These are phyloP conservation scores for Lipomyces orientalis DNA, from an alignment of 805 yeast genomes.

Conservation along the genomic window DNA sequence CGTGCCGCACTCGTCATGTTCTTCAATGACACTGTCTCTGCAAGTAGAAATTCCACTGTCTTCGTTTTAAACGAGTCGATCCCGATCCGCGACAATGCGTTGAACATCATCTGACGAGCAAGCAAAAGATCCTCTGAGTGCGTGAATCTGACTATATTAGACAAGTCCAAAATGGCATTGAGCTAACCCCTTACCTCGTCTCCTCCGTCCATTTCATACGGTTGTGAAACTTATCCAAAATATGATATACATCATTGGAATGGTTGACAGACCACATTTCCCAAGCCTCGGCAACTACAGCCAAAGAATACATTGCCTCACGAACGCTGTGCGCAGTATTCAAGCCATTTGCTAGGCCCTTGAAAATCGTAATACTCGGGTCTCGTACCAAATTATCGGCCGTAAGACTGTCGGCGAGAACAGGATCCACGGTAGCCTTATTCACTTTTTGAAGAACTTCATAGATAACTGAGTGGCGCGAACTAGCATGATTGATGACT, in stretches of 20 bases:
- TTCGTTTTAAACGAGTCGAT: not conserved
- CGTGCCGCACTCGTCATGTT: slow-evolving; percentile 25
- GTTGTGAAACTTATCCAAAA: not conserved
- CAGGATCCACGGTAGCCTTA: not conserved
- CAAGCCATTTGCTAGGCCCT: not conserved
- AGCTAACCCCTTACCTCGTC: slow-evolving; percentile 6
- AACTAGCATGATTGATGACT: slow-evolving; percentile 44
- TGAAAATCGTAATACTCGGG: slow-evolving; percentile 10
- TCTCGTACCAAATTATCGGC: slow-evolving; percentile 10
- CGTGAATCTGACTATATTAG: slow-evolving; percentile 12
- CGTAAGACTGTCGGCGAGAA: not conserved
- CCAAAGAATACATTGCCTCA: slow-evolving; percentile 10
- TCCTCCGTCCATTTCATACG: slow-evolving; percentile 10
- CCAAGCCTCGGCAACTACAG: slow-evolving; percentile 20
- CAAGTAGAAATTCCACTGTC: not conserved
- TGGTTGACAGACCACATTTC: slow-evolving; percentile 8
- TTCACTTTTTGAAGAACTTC: slow-evolving; percentile 11
- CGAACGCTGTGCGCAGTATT: slow-evolving; percentile 8
- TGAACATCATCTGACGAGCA: slow-evolving; percentile 11
- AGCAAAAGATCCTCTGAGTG: slow-evolving; percentile 22
- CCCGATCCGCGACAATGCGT: slow-evolving; percentile 5
- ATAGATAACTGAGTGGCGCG: slow-evolving; percentile 18
- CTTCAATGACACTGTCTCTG: slow-evolving; percentile 12
- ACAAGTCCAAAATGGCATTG: not conserved
- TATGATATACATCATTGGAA: not conserved